phyloP scores from a whole-genome alignment of 2,329 filamentous ascomycete genomes.

The Teratosphaeria destructans region DNA sequence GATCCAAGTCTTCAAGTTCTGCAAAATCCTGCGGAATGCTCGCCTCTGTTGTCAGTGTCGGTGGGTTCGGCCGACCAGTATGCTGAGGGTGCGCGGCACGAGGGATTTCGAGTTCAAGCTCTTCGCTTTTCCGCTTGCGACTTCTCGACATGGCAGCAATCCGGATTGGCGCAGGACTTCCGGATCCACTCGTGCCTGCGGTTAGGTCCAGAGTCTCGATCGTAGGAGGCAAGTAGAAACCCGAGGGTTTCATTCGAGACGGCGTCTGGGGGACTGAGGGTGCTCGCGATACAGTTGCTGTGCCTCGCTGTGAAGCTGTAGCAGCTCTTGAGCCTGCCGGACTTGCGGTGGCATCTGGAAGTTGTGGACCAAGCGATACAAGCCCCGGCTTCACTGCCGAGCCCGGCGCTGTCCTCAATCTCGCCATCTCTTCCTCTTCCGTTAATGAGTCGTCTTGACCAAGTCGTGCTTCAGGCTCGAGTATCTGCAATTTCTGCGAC shows the following conservation, averaged over 20 bases:
- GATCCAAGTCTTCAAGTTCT: constrained; percentile 30
- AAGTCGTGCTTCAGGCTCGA: not conserved
- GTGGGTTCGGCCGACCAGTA: not conserved
- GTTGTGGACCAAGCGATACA: constrained; percentile 5
- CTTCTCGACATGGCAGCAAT: constrained; percentile 3
- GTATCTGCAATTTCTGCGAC: not conserved
- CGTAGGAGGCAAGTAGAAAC: not conserved
- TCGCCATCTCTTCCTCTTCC: constrained; percentile 29
- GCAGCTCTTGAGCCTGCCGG: not conserved
- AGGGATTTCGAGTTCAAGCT: constrained; percentile 25
- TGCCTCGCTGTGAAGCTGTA: not conserved
- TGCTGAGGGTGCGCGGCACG: constrained; percentile 1
- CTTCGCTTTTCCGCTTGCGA: constrained; percentile 39
- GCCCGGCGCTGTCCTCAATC: constrained; percentile 33
- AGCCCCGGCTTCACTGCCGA: constrained; percentile 29
- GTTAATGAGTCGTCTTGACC: not conserved
- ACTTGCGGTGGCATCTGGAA: not conserved
- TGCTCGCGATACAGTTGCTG: not conserved
- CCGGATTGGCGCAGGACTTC: constrained; percentile 12
- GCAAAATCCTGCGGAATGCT: constrained; percentile 23
- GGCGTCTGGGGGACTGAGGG: not conserved
- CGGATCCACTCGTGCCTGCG: constrained; percentile 13
- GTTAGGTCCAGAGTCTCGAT: constrained; percentile 27
- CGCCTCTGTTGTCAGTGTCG: not conserved
- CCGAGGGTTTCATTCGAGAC: not conserved